Base-by-base conservation (phyloP, 1,284 basidiomycete genomes). In the Tranzscheliella williamsii region DNA sequence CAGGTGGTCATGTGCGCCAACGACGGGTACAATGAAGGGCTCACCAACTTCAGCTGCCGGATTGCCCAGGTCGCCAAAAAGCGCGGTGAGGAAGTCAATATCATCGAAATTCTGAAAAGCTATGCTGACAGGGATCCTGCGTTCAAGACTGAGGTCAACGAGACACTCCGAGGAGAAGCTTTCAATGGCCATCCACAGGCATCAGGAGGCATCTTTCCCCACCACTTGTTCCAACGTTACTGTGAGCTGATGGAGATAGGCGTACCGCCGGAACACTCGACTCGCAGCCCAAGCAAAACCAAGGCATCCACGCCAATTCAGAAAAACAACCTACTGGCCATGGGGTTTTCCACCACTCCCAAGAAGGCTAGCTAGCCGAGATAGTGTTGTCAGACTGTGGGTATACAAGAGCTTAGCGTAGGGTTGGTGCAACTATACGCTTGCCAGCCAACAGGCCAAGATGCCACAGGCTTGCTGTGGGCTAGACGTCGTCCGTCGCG, bases 1-100 rank as follows among this genome's bases (percentile, higher is more conserved):
- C 57, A 71, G 27, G 62, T 62, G 7, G 62, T 71, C 33, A 69
- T 71, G 66, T 68, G 66, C 24, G 66, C 66, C 23, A 71, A 71
- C 17, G 46, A 52, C 15, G 69, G 58, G 8, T 71, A 68, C 39
- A 52, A 46, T 3, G 22, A 29, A 5, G 56, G 48, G 1, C 9
- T 48, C 22, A 41, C 47, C 20, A 43, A 66, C 35, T 66, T 66
- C 41, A 45, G 48, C 31, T 67, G 69, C 38, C 26, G 69, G 1
- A 63, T 63, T 8, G 58, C 58, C 3, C 42, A 47, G 9, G 49
- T 56, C 1, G 57, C 57, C 4, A 54, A 52, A 15, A 41, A 39
- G 21, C 24, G 68, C 4, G 62, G 62, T 0, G 65, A 70, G 24
- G 52, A 70, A 22, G 56, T 60, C 8, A 57, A 68, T 29, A 58